A percentile compares a stretch with the other conserved stretches of the same genome.
These are phyloP conservation scores for Tylopilus cervinicoccineus DNA, from an alignment of 768 basidiomycete genomes.

Conservation along the genomic window DNA sequence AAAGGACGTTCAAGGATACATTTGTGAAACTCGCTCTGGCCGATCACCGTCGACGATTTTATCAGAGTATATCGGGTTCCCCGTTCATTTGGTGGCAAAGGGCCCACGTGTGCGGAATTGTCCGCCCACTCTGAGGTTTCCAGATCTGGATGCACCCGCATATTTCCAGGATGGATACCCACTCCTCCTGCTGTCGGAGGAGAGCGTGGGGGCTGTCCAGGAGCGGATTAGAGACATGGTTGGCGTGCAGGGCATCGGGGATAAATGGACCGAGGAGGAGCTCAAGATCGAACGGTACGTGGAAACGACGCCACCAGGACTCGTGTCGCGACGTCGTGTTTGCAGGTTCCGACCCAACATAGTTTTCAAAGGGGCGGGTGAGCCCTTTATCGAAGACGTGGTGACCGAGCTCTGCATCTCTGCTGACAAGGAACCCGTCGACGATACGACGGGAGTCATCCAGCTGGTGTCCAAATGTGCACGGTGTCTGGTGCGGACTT, in stretches of 20 bases:
- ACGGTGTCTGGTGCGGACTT: slow-evolving; percentile 61
- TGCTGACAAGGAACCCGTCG: slow-evolving; percentile 23
- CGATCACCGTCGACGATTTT: slow-evolving; percentile 51
- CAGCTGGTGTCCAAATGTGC: slow-evolving; percentile 64
- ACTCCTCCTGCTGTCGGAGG: slow-evolving; percentile 60
- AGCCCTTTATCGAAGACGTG: slow-evolving; percentile 68
- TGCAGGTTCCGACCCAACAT: slow-evolving; percentile 76
- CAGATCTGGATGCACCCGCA: slow-evolving; percentile 51
- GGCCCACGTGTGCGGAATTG: slow-evolving; percentile 53
- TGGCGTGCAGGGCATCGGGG: slow-evolving; percentile 45
- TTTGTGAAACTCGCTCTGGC: slow-evolving; percentile 45
- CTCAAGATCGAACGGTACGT: slow-evolving; percentile 58
- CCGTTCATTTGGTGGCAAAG: slow-evolving; percentile 65
- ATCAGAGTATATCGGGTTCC: slow-evolving; percentile 56
- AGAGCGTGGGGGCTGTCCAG: slow-evolving; percentile 55
- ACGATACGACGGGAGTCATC: slow-evolving; percentile 30
- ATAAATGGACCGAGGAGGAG: slow-evolving; percentile 49
- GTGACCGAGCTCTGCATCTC: slow-evolving; percentile 61
- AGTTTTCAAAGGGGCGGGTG: slow-evolving; percentile 57
- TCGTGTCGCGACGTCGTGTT: not conserved
- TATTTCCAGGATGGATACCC: slow-evolving; percentile 74
- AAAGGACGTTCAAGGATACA: slow-evolving; percentile 58
- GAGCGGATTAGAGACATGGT: slow-evolving; percentile 43
- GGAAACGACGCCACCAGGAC: not conserved
- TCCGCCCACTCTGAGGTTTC: slow-evolving; percentile 50